Evolutionary conservation across 1,284 basidiomycete genomes (phyloP), one percentile per base, ranked within the genome.

Genomic region (Psilocybe mexicana): DNA sequence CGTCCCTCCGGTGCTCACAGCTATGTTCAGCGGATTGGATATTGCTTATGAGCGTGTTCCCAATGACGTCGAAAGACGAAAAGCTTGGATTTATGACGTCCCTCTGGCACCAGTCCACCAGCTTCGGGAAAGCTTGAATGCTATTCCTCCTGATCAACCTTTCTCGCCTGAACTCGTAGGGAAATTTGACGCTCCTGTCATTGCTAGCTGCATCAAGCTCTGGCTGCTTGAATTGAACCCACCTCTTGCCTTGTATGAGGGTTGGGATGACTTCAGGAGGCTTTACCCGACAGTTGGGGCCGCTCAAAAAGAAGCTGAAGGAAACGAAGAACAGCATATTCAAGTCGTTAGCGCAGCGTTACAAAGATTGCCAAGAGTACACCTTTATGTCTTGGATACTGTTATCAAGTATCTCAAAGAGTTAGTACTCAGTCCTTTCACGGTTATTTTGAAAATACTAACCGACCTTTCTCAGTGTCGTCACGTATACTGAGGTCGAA

Each of bases 51-150:
- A 71, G 7, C 84, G 76, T 56, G 72, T 90, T 2, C 74, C 85
- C 1, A 82, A 79, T 59, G 91, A 94, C 65, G 68, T 73, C 44
- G 96, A 96, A 72, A 90, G 87, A 70, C 86, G 96, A 61, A 93
- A 90, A 74, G 79, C 87, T 1, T 98, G 95, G 96, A 92, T 98
- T 61, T 96, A 97, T 70, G 88, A 92, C 65, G 92, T 96, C 1
- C 93, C 94, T 0, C 80, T 98, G 24, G 77, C 84, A 2, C 85
- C 87, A 30, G 82, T 90, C 4, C 95, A 97, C 68, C 87, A 89
- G 62, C 83, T 97, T 8, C 87, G 95, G 59, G 90, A 92, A 69
- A 81, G 81, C 2, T 78, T 97, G 59, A 95, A 96, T 69, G 83
- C 82, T 24, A 74, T 93, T 10, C 84, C 85, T 4, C 76, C 84